phyloP scores from a whole-genome alignment of 2,329 filamentous ascomycete species.

The Penicillium sp. region DNA sequence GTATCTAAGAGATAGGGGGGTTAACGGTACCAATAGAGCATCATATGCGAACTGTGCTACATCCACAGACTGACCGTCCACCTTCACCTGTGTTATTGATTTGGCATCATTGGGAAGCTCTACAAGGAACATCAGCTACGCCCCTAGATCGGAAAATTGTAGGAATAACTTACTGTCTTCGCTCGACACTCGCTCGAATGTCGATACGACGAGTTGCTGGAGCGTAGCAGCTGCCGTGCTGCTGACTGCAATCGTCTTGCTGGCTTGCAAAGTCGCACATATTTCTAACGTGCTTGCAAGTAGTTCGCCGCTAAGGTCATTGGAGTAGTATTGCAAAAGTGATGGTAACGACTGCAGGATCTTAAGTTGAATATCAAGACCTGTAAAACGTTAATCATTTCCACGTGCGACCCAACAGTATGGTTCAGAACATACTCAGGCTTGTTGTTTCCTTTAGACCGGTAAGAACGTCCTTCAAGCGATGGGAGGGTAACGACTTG shows the following conservation, averaged over 20 bases:
- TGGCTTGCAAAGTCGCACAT: slow-evolving; percentile 87
- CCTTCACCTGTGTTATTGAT: slow-evolving; percentile 68
- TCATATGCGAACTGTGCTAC: slow-evolving; percentile 80
- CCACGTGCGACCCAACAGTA: not conserved
- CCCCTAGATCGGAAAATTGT: not conserved
- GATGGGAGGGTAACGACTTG: slow-evolving; percentile 75
- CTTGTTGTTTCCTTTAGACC: slow-evolving; percentile 81
- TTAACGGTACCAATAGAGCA: slow-evolving; percentile 69
- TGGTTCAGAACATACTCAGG: slow-evolving; percentile 60
- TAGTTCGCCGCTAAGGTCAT: slow-evolving; percentile 77
- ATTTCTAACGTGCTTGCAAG: slow-evolving; percentile 84
- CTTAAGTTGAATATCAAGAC: slow-evolving; percentile 90
- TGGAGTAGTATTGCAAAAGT: slow-evolving; percentile 85
- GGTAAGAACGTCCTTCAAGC: slow-evolving; percentile 83
- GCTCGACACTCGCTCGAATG: slow-evolving; percentile 85
- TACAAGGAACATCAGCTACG: slow-evolving; percentile 7
- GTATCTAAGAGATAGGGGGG: slow-evolving; percentile 18
- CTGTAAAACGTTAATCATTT: slow-evolving; percentile 41
- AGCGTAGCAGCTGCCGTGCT: slow-evolving; percentile 96
- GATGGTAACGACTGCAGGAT: slow-evolving; percentile 91
- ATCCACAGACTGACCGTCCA: slow-evolving; percentile 66
- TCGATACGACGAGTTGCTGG: slow-evolving; percentile 87
- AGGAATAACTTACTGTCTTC: slow-evolving; percentile 70
- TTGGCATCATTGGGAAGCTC: slow-evolving; percentile 52
- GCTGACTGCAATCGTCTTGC: slow-evolving; percentile 91